Base-by-base conservation (phyloP, 257 asterid species). In the Paraleonurus japonicus region DNA sequence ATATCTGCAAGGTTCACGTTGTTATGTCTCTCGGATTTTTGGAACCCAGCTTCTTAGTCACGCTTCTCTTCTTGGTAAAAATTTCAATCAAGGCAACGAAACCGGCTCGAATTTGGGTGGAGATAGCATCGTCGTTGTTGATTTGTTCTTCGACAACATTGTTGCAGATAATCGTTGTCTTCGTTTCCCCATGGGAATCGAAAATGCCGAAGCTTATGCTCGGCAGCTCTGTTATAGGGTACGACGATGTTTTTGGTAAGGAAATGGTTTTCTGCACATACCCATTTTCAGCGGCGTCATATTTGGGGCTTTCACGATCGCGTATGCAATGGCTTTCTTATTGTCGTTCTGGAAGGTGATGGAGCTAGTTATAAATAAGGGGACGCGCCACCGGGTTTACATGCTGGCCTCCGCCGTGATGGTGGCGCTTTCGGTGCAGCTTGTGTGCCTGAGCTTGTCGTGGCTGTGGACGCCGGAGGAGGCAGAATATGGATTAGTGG, bases 41-140 rank as follows among this genome's bases (percentile, higher is more conserved):
- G 47, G 88, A 92, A 61, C 96, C 98, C 0, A 92, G 94, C 8
- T 89, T 92, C 51, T 63, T 92, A 1, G 70, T 86, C 41, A 87
- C 95, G 51, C 84, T 92, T 8, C 80, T 92, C 0, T 85, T 85
- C 65, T 61, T 92, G 75, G 89, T 92, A 4, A 88, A 89, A 48
- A 81, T 83, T 5, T 87, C 98, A 0, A 79, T 90, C 32, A 80
- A 81, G 72, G 80, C 78, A 26, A 51, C 50, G 1, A 80, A 84
- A 48, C 85, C 83, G 0, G 45, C 76, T 5, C 81, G 82, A 4
- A 30, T 65, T 1, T 50, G 26, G 47, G 82, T 87, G 92, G 82
- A 85, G 0, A 6, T 86, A 0, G 54, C 70, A 0, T 81, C 87
- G 9, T 74, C 84, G 2, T 47, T 73, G 28, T 16, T 72, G 61